phyloP scores from a whole-genome alignment of 305 asterid species.

The Stenogyne calaminthoides region DNA sequence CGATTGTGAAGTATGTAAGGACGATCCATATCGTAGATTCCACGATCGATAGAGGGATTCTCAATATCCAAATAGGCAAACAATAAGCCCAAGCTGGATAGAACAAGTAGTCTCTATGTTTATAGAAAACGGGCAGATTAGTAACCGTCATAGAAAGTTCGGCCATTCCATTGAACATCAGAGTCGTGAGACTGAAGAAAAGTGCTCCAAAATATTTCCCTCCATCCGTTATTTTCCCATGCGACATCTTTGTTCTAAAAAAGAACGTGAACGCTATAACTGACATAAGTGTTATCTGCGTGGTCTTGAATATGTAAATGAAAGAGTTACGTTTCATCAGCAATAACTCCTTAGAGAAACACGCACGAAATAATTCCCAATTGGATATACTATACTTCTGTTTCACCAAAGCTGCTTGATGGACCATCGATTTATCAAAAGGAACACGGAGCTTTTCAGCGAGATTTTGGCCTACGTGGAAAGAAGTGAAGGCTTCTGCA shows the following conservation, averaged over 20 bases:
- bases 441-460: constrained; percentile 36
- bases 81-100: constrained; percentile 65
- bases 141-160: constrained; percentile 53
- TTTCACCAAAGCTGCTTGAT: constrained; percentile 50
- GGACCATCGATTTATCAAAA: constrained; percentile 45
- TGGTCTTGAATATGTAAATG: constrained; percentile 49
- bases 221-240: constrained; percentile 40
- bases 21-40: constrained; percentile 56
- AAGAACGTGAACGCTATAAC: constrained; percentile 46
- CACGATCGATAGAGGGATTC: constrained; percentile 45
- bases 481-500: constrained; percentile 41
- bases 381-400: constrained; percentile 54
- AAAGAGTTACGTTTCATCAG: constrained; percentile 56
- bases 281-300: constrained; percentile 51
- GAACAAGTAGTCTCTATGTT: constrained; percentile 55
- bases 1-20: constrained; percentile 60
- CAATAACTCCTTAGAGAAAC: constrained; percentile 53
- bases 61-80: constrained; percentile 48
- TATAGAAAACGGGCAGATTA: constrained; percentile 54
- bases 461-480: constrained; percentile 44
- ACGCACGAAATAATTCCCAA: constrained; percentile 44
- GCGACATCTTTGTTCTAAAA: constrained; percentile 50
- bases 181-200: constrained; percentile 46
- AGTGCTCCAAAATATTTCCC: constrained; percentile 50
- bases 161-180: constrained; percentile 61